These are phyloP conservation scores for Irpex lacteus DNA, from an alignment of 1,284 basidiomycete genomes.

Conservation along the genomic window DNA sequence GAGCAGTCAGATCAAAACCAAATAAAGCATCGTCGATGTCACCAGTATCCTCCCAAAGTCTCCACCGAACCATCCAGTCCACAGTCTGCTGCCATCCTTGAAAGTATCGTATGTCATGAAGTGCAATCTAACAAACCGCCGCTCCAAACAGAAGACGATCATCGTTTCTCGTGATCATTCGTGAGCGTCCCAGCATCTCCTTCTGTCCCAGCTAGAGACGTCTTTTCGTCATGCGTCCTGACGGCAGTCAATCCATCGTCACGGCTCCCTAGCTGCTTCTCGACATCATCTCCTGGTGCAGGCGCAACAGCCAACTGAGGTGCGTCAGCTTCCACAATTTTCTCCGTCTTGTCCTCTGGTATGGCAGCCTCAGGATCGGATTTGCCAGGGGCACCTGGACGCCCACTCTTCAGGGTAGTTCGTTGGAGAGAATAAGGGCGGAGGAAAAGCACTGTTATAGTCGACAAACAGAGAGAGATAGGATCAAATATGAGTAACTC, in stretches of 20 bases:
- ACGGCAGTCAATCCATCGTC: not conserved
- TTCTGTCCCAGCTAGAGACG: not conserved
- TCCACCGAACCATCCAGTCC: no score
- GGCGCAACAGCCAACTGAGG: slow-evolving; percentile 10
- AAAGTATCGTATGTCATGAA: no score
- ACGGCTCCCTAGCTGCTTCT: not conserved
- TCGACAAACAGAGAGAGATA: no score
- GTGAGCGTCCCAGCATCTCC: slow-evolving; percentile 13
- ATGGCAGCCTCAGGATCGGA: slow-evolving; percentile 18
- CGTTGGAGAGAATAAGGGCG: slow-evolving; percentile 63
- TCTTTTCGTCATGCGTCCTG: not conserved
- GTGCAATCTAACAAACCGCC: no score
- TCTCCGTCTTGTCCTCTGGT: slow-evolving; percentile 12
- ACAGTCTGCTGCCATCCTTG: no score
- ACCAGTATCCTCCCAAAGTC: no score
- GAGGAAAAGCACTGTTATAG: slow-evolving; percentile 44
- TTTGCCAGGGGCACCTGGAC: slow-evolving; percentile 14
- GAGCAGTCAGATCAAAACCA: no score
- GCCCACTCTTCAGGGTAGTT: slow-evolving; percentile 43
- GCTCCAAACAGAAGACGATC: not conserved
- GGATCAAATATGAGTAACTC: no score
- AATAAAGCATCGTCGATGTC: no score
- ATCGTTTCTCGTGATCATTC: slow-evolving; percentile 8
- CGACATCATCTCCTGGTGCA: slow-evolving; percentile 9
- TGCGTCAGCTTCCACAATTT: slow-evolving; percentile 13